phyloP scores from a whole-genome alignment of 768 basidiomycete species.

The Dacryopinax spathularia region DNA sequence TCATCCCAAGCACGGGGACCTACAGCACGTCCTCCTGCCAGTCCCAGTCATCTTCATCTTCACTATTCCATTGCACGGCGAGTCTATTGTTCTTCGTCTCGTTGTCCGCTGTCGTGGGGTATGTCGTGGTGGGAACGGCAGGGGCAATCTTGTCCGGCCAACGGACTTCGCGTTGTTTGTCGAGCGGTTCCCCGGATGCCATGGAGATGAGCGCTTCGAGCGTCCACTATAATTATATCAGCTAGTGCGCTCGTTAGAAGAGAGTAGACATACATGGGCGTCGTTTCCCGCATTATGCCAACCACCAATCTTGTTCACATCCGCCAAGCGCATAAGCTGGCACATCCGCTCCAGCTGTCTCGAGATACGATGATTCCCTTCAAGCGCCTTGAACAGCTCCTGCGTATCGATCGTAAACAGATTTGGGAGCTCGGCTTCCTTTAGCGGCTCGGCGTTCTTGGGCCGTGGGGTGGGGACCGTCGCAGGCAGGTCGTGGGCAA shows the following conservation, averaged over 20 bases:
- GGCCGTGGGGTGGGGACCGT: slow-evolving; percentile 33
- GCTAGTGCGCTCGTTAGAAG: background rate
- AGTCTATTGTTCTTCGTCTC: background rate
- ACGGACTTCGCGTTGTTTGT: slow-evolving; percentile 59
- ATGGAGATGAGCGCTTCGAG: slow-evolving; percentile 50
- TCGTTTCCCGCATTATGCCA: slow-evolving; percentile 78
- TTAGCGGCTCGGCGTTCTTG: background rate
- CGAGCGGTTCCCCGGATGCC: slow-evolving; percentile 59
- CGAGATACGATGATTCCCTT: slow-evolving; percentile 42
- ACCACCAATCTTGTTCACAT: slow-evolving; percentile 28
- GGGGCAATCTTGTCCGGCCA: slow-evolving; percentile 39
- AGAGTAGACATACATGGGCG: slow-evolving; percentile 46
- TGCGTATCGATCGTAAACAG: slow-evolving; percentile 59
- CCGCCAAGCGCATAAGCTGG: slow-evolving; percentile 43
- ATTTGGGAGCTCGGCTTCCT: background rate
- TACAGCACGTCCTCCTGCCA: background rate
- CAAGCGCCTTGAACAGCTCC: slow-evolving; percentile 58
- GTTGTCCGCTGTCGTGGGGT: background rate
- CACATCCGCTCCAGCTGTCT: slow-evolving; percentile 48
- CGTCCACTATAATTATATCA: slow-evolving; percentile 40
- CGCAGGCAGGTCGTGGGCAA: slow-evolving; percentile 47
- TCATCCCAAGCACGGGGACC: too few species aligned
- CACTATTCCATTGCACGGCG: background rate
- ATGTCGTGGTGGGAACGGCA: background rate
- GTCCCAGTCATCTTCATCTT: background rate